A percentile compares a stretch with the other conserved stretches of the same genome.
Conservation (phyloP, 352 stramenopile species). For the Saprolegnia diclina region DNA sequence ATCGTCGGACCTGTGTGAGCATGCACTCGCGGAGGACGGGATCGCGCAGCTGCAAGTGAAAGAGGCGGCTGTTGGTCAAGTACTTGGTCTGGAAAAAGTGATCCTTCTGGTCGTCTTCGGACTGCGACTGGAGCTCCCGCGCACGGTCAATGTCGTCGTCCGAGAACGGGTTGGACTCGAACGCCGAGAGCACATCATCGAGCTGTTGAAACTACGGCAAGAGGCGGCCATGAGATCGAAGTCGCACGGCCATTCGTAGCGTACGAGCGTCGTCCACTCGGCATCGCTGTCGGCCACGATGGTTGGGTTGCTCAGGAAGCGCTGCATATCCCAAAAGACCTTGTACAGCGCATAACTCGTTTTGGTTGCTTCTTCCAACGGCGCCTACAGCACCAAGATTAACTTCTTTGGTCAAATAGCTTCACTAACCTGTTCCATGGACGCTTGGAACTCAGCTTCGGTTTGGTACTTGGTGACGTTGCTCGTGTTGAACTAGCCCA, state of each 20-base stretch:
- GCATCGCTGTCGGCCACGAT: slow-evolving; percentile 54
- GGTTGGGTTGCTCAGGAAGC: slow-evolving; percentile 74
- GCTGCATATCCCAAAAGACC: slow-evolving; percentile 88
- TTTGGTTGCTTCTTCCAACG: slow-evolving; percentile 32
- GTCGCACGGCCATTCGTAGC: slow-evolving; percentile 27
- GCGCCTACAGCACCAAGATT: neutral
- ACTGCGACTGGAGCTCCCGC: slow-evolving; percentile 38
- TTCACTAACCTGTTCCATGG: slow-evolving; percentile 9
- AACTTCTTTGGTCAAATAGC: slow-evolving; percentile 38
- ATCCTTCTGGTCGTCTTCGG: slow-evolving; percentile 32
- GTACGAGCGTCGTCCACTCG: slow-evolving; percentile 81
- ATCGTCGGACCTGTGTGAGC: slow-evolving; percentile 51
- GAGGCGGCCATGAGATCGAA: slow-evolving; percentile 6
- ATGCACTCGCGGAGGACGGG: slow-evolving; percentile 86
- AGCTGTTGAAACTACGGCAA: slow-evolving; percentile 58
- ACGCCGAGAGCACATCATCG: slow-evolving; percentile 69
- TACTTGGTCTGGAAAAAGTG: slow-evolving; percentile 92
- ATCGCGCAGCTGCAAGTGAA: slow-evolving; percentile 86
- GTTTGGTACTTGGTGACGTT: slow-evolving; percentile 81
- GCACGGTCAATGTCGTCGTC: slow-evolving; percentile 70
- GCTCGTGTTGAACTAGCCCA: slow-evolving; percentile 52
- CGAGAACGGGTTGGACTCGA: slow-evolving; percentile 83
- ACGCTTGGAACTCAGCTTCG: slow-evolving; percentile 60
- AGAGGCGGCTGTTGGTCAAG: slow-evolving; percentile 87
- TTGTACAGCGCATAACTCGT: slow-evolving; percentile 87